Percentiles rank a stretch among this genome's conserved stretches.
These are phyloP conservation scores for Limonium bicolor DNA, from an alignment of 148 eudicot genomes.

Conservation along the genomic window DNA sequence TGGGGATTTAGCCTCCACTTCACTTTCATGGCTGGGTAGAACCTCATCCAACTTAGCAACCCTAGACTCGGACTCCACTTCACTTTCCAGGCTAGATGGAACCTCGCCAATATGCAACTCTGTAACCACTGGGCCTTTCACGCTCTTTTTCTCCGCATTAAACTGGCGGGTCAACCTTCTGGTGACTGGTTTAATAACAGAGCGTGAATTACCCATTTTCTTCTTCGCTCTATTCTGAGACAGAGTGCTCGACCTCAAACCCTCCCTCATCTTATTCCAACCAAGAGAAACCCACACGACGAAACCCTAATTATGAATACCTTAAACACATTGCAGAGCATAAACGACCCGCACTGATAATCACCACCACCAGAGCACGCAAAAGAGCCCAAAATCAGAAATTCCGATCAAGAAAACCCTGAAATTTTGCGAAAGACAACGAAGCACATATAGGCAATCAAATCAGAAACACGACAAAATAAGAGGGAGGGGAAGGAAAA, in stretches of 20 bases:
- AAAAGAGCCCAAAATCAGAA: not conserved
- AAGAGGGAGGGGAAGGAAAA: no score
- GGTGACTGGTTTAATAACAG: not conserved
- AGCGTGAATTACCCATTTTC: constrained; percentile 6
- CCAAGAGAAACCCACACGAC: constrained; percentile 6
- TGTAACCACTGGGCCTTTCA: no score
- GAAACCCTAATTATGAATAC: not conserved
- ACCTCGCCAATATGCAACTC: constrained; percentile 5
- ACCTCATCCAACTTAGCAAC: not conserved
- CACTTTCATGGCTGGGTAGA: no score
- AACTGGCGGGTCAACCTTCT: not conserved
- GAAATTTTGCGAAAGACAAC: constrained; percentile 2
- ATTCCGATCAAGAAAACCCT: not conserved
- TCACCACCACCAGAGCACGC: not conserved
- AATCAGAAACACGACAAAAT: no score
- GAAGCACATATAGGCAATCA: not conserved
- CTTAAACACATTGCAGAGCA: not conserved
- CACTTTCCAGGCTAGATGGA: not conserved
- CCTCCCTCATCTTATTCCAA: constrained; percentile 30
- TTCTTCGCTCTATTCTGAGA: constrained; percentile 5
- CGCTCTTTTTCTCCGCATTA: constrained; percentile 7
- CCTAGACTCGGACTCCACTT: not conserved
- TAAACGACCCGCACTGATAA: not conserved
- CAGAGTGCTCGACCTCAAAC: constrained; percentile 27
- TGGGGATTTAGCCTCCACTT: no score